Evolutionary conservation across 1,284 basidiomycete genomes (phyloP).

Genomic region (Sanguinoderma infundibulare): DNA sequence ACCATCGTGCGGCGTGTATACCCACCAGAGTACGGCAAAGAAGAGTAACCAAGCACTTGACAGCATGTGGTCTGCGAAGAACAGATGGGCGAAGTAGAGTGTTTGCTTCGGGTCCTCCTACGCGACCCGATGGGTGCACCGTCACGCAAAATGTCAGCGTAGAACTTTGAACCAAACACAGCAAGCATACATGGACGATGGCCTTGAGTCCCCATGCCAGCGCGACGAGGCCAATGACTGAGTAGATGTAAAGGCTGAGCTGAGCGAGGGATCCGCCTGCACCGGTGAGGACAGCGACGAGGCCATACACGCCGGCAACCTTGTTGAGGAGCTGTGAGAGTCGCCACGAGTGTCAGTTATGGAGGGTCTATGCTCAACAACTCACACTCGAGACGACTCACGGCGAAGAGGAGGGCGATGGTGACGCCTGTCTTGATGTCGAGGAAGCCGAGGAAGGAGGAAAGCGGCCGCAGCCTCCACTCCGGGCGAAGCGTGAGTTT

Average conservation of each 20-base stretch:
- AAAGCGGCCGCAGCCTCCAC: slow-evolving; percentile 80
- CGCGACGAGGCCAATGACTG: slow-evolving; percentile 79
- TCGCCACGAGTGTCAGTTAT: slow-evolving; percentile 18
- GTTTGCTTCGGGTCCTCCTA: slow-evolving; percentile 88
- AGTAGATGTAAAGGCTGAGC: slow-evolving; percentile 93
- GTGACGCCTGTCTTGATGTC: slow-evolving; percentile 92
- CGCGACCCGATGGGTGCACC: background rate
- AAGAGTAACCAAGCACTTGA: slow-evolving; percentile 92
- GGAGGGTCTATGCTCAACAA: slow-evolving; percentile 5
- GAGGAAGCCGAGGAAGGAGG: slow-evolving; percentile 81
- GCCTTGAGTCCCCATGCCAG: slow-evolving; percentile 89
- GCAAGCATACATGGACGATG: slow-evolving; percentile 74
- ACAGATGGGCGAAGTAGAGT: slow-evolving; percentile 91
- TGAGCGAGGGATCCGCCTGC: slow-evolving; percentile 90
- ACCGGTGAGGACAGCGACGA: slow-evolving; percentile 88
- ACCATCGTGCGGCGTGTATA: slow-evolving; percentile 91
- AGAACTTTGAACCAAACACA: background rate
- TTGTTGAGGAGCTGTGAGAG: slow-evolving; percentile 87
- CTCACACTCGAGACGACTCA: slow-evolving; percentile 38
- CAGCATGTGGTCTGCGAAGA: slow-evolving; percentile 90
- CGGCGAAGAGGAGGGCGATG: slow-evolving; percentile 85
- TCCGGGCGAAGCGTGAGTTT: slow-evolving; percentile 79
- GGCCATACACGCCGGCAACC: slow-evolving; percentile 95
- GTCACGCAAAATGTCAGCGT: slow-evolving; percentile 9
- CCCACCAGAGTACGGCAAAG: slow-evolving; percentile 92